Evolutionary conservation across 2,329 filamentous ascomycete genomes (phyloP), one percentile per base, ranked within the genome.

Genomic region (Emydomyces testavorans): DNA sequence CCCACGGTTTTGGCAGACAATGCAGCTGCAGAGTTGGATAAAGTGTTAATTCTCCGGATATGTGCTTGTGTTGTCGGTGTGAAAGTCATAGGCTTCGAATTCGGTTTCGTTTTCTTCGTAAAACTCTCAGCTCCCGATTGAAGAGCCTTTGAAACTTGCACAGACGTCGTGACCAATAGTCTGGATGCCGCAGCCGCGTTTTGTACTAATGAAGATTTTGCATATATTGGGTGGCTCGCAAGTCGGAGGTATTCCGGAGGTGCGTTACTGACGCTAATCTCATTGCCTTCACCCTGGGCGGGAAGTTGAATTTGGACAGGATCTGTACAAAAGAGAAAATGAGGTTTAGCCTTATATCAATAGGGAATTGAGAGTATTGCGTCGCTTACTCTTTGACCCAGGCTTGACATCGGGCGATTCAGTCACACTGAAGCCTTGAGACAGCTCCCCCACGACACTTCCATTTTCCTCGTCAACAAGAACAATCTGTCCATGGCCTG

Each of bases 381-480:
- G 32, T 37, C 15, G 59, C 74, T 62, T 71, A 94, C 88, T 85
- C 75, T 98, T 96, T 4, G 85, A 90, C n/a, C 92, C 92, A 13
- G 83, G 80, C 62, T 83, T 79, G 53, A 98, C 74, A 43, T 74
- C 75, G 23, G 78, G 72, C 54, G 89, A 79, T 60, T 95, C 88
- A 13, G 90, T 73, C 15, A 94, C 76, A 54, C 88, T 73, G 59
- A 86, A 90, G 15, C 82, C 83, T 50, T 90, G 83, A 50, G 83
- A 80, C 52, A 98, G 71, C 69, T 98, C 90, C 38, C 92, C 92
- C 23, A 98, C 85, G 6, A 98, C 85, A 57, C 86, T 93, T 45
- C 92, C 92, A 66, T 98, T 85, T 62, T 96, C 90, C 66, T 98
- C 92, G 60, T 98, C 88, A 13, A 98, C 74, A 7, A 98, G 75